Percentiles rank a stretch among this genome's conserved stretches.
Conservation (phyloP, 371 early-diverging fungal species). For the Mucor racemosus region DNA sequence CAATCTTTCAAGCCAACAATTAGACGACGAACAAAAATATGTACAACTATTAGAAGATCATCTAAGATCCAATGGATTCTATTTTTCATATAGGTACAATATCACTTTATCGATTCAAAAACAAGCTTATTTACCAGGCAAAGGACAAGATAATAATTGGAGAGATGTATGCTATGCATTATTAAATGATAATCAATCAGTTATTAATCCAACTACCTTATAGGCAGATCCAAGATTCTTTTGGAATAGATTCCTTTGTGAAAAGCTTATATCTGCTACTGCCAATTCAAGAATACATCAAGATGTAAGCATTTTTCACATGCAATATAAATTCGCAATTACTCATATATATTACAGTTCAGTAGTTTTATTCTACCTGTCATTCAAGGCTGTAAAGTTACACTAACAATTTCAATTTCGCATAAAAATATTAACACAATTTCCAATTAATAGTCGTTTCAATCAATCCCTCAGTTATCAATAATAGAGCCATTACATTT, state of each 20-base stretch:
- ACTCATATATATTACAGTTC: conserved; percentile 42
- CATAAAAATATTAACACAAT: background rate
- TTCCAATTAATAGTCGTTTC: conserved; percentile 48
- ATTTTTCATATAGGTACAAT: conserved; percentile 85
- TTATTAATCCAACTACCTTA: background rate
- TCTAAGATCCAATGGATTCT: conserved; percentile 69
- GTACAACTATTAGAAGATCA: conserved; percentile 70
- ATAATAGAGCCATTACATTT: conserved; percentile 68
- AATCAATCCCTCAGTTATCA: conserved; percentile 54
- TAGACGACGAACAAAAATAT: conserved; percentile 77
- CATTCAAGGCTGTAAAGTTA: conserved; percentile 83
- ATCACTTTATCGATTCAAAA: conserved; percentile 83
- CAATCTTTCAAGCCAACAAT: conserved; percentile 27
- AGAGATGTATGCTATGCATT: conserved; percentile 31
- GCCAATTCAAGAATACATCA: conserved; percentile 10
- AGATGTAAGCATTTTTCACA: conserved; percentile 41
- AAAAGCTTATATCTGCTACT: conserved; percentile 59
- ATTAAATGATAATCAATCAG: background rate
- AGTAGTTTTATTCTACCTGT: conserved; percentile 86
- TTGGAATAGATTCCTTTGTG: conserved; percentile 81
- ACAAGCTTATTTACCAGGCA: conserved; percentile 45
- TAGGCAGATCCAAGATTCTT: conserved; percentile 87
- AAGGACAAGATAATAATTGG: conserved; percentile 25
- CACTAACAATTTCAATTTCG: background rate
- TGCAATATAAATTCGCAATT: background rate